Evolutionary conservation across 352 stramenopile species (phyloP).

Genomic region (Phytophthora pluvialis): DNA sequence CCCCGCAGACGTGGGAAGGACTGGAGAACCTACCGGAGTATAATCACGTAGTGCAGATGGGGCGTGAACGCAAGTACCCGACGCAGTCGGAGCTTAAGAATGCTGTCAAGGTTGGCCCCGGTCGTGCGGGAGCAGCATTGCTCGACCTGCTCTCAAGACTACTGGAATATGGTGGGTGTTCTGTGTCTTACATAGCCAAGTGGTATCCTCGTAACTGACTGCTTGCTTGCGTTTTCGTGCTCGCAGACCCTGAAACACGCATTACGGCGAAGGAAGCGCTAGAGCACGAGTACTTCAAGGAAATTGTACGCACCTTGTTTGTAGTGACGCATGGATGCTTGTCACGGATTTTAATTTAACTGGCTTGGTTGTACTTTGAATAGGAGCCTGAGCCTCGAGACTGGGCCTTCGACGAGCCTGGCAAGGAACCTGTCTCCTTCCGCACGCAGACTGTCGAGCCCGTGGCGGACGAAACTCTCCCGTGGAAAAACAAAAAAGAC

Average conservation of each 20-base stretch:
- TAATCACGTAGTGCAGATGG: slow-evolving; percentile 85
- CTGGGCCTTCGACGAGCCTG: slow-evolving; percentile 88
- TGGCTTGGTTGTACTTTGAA: neutral
- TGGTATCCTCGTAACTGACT: neutral
- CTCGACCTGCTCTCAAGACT: slow-evolving; percentile 80
- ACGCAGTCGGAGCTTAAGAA: slow-evolving; percentile 85
- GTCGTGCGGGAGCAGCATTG: slow-evolving; percentile 71
- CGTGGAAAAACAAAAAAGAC: slow-evolving; percentile 76
- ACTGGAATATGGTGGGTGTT: slow-evolving; percentile 77
- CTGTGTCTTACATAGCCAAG: neutral
- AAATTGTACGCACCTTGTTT: slow-evolving; percentile 61
- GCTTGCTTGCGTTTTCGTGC: slow-evolving; percentile 1
- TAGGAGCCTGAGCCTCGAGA: slow-evolving; percentile 86
- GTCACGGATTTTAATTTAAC: neutral
- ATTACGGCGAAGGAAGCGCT: slow-evolving; percentile 93
- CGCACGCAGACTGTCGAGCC: slow-evolving; percentile 83
- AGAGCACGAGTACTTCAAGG: slow-evolving; percentile 94
- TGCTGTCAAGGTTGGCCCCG: slow-evolving; percentile 83
- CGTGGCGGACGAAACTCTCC: slow-evolving; percentile 73
- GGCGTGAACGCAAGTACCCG: slow-evolving; percentile 84
- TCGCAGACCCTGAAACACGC: slow-evolving; percentile 84
- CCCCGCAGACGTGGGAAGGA: slow-evolving; percentile 82
- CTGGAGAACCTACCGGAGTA: slow-evolving; percentile 87
- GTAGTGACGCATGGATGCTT: too few relatives aligned
- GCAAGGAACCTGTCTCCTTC: slow-evolving; percentile 87